phyloP scores from a whole-genome alignment of 139 green algal species.

The Yamagishiella unicocca region DNA sequence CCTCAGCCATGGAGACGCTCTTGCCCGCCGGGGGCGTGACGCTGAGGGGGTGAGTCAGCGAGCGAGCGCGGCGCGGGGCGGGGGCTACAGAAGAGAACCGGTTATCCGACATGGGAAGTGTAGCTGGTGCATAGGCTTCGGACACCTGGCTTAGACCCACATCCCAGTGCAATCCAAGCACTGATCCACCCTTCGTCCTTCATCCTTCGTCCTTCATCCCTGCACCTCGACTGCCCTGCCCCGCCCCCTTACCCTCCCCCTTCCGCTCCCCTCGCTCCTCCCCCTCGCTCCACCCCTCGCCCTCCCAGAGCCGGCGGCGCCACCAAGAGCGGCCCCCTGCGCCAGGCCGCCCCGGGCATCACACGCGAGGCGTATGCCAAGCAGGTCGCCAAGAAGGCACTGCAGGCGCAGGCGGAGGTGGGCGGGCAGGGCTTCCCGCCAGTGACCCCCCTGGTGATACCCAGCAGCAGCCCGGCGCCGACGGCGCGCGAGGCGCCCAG shows the following conservation, averaged over 20 bases:
- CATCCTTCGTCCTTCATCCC: no score
- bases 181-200: no score
- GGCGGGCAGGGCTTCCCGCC: not conserved
- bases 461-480: not conserved
- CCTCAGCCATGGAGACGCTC: conserved; percentile 55
- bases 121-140: no score
- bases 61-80: no score
- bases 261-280: no score
- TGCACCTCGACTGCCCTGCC: not conserved
- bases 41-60: conserved; percentile 47
- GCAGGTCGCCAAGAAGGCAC: conserved; percentile 28
- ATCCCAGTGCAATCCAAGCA: no score
- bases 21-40: conserved; percentile 51
- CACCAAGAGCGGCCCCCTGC: conserved; percentile 44
- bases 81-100: no score
- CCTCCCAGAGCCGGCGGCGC: conserved; percentile 27
- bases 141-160: no score
- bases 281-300: not conserved
- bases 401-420: conserved; percentile 16
- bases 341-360: not conserved
- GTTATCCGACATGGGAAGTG: no score
- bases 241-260: not conserved
- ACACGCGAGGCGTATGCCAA: conserved; percentile 36
- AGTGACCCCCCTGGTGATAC: not conserved
- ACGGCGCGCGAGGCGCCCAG: not conserved